phyloP scores from a whole-genome alignment of 164 flowering plant species.

The Cinnamomum micranthum region DNA sequence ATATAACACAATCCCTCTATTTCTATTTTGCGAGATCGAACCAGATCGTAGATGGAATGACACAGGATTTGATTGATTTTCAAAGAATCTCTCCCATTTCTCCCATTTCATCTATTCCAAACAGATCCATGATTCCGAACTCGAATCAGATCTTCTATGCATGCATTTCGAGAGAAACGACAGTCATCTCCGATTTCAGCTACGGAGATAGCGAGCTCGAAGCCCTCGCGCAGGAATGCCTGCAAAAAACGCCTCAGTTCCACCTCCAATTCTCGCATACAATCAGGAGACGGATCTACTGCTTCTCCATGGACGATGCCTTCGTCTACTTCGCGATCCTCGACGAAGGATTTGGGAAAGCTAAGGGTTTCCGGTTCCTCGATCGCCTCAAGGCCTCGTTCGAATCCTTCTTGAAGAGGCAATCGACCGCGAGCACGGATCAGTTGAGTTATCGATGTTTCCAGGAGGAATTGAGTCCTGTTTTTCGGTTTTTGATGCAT shows the following conservation, averaged over 20 bases:
- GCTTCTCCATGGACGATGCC: slow-evolving; percentile 25
- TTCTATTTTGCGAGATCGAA: too few species aligned
- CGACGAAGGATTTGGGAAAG: slow-evolving; percentile 14
- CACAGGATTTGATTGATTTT: neutral
- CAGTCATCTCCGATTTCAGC: slow-evolving; percentile 21
- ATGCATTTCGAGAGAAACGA: slow-evolving; percentile 19
- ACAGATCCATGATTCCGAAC: neutral
- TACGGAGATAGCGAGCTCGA: slow-evolving; percentile 16
- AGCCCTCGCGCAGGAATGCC: slow-evolving; percentile 19
- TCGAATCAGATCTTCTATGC: slow-evolving; percentile 19
- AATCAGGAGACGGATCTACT: slow-evolving; percentile 12
- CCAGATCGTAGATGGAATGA: neutral
- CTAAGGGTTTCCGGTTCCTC: slow-evolving; percentile 16
- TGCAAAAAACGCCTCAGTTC: slow-evolving; percentile 15
- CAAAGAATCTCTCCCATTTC: too few species aligned
- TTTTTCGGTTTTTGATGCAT: slow-evolving; percentile 15
- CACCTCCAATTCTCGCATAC: slow-evolving; percentile 24
- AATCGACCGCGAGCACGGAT: neutral
- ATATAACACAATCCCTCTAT: too few species aligned
- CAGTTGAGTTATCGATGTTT: slow-evolving; percentile 10
- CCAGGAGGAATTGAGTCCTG: slow-evolving; percentile 19
- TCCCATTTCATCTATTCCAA: too few species aligned
- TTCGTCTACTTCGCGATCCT: slow-evolving; percentile 23
- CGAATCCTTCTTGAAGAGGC: slow-evolving; percentile 7
- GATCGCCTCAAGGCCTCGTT: slow-evolving; percentile 20